Evolutionary conservation across 2,329 filamentous ascomycete genomes (phyloP), one percentile per base, ranked within the genome.

Genomic region (Orbilia javanica): DNA sequence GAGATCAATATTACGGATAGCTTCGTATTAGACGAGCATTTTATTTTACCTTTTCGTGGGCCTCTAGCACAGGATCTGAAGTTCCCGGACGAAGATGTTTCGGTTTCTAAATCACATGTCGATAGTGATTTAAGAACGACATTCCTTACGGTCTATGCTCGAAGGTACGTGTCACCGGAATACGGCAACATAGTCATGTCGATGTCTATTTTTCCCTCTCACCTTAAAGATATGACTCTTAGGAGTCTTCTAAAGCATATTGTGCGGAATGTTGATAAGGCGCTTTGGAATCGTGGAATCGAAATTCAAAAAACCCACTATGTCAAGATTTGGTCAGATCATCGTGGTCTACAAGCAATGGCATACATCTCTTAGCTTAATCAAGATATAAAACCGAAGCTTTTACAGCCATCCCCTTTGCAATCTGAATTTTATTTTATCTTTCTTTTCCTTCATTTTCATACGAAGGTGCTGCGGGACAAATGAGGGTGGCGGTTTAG

Each of bases 121-220:
- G 55, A 60, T 42, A 60, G 55, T 34, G 55, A 60, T 60, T n/a
- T 60, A 11, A 60, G 55, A 42, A 60, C 55, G 8, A 15, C 55
- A 5, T 60, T 60, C 10, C 8, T 57, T 2, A 57, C 36, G 7
- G 29, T 29, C 6, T n/a, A 7, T 5, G 22, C 18, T 18, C 2
- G 15, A 0, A 8, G 8, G 20, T 27, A 13, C 22, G 10, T 5
- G 2, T 4, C 20, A 8, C 11, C 20, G 27, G 20, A 13, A 42
- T 2, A 7, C 13, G 4, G 1, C 15, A 42, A n/a, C 3, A 18
- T n/a, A 15, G 2, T 44, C 6, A 5, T 13, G 10, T 18, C n/a
- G n/a, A 36, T 29, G 52, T 27, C 34, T 1, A 27, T 60, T 42
- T 60, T 60, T 10, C 55, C 55, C 42, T 60, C 55, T n/a, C 34